Evolutionary conservation across 805 yeast genomes (phyloP), one percentile per base, ranked within the genome.

Genomic region (Wickerhamiella domercqiae): DNA sequence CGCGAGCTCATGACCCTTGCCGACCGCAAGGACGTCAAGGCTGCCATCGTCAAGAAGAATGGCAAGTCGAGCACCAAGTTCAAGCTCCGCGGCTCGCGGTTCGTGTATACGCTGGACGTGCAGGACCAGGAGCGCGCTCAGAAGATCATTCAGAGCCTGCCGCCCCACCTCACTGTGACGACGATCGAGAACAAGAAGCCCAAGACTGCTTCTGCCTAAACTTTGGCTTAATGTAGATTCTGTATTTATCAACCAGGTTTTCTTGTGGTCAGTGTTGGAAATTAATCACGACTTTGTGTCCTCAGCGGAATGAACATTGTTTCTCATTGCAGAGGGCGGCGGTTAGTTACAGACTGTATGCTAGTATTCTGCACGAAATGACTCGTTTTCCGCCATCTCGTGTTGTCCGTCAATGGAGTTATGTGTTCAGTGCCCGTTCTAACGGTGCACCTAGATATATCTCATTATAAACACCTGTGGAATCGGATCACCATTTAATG

Each of bases 111-210:
- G 56, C 73, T 87, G 67, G 80, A 80, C 55, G 87, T 90, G 60
- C 75, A 79, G 71, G 97, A 90, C 67, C 79, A 83, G 60, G 78
- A 82, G 66, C 86, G 84, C 76, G 97, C 97, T 60, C 76, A 81
- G 78, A 90, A 90, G 75, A 75, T 90, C 70, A 77, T 81, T 62
- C 95, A 86, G 73, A 80, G 97, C 60, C 74, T 90, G 60, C 96
- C 97, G 66, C 94, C 98, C 64, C 55, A 60, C 36, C 48, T 56
- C 28, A 46, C 45, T 39, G 51, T 53, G 35, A 48, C 47, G 39
- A 29, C 32, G 15, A 39, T 53, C 44, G 39, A 45, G 38, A 49
- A 44, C 44, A 47, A 47, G 48, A 40, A 37, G 29, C 50, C 49
- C 36, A 48, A 49, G 48, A 36, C 29, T 32, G 43, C 40, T 24